Conservation (phyloP, 768 basidiomycete species). For the Strobilomyces dryophilus region DNA sequence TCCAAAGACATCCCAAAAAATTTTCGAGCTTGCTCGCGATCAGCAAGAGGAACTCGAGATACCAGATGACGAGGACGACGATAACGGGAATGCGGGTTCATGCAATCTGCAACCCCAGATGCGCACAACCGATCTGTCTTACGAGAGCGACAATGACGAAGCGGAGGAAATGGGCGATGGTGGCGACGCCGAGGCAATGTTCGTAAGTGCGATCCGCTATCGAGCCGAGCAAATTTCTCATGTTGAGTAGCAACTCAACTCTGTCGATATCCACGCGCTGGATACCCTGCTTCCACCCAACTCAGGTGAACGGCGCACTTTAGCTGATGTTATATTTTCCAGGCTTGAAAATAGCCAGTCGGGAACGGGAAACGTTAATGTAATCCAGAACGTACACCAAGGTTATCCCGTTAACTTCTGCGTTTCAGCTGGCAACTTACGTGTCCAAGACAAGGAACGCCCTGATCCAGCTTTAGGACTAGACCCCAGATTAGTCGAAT, state of each 20-base stretch:
- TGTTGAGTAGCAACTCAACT: conserved; percentile 74
- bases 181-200: conserved; percentile 52
- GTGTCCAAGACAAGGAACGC: conserved; percentile 41
- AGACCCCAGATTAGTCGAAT: conserved; percentile 88
- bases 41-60: conserved; percentile 88
- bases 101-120: conserved; percentile 23
- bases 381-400: conserved; percentile 59
- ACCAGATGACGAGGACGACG: conserved; percentile 52
- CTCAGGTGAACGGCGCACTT: conserved; percentile 71
- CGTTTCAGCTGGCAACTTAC: conserved; percentile 1
- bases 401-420: conserved; percentile 31
- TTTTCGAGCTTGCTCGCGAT: conserved; percentile 87
- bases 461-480: conserved; percentile 84
- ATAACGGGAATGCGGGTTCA: conserved; percentile 27
- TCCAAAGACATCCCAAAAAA: conserved; percentile 76
- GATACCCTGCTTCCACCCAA: conserved; percentile 78
- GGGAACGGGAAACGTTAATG: conserved; percentile 45
- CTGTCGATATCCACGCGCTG: conserved; percentile 80
- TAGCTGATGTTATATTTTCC: conserved; percentile 96
- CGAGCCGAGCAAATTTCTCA: conserved; percentile 3
- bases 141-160: conserved; percentile 46
- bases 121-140: conserved; percentile 44
- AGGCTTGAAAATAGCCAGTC: conserved; percentile 74
- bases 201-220: conserved; percentile 39
- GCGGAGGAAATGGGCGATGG: conserved; percentile 18